Percentiles rank a stretch among this genome's conserved stretches.
Evolutionary conservation across 768 basidiomycete genomes (phyloP).

Genomic region (Fomitopsis pulvina): DNA sequence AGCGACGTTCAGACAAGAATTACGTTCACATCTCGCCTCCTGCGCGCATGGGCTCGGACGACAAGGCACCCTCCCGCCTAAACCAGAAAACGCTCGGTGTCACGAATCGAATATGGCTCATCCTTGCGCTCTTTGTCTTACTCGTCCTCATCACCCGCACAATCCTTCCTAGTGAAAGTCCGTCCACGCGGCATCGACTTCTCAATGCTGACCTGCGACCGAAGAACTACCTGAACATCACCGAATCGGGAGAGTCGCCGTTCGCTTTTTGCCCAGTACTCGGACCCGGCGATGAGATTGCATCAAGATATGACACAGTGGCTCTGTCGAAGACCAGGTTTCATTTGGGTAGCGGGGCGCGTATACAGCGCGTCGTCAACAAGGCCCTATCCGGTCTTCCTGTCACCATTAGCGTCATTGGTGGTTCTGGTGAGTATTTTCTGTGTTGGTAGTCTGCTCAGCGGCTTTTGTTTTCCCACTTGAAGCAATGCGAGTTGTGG

Average conservation of each 20-base stretch:
- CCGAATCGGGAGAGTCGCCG: conserved; percentile 48
- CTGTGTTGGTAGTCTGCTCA: no score
- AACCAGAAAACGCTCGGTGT: conserved; percentile 54
- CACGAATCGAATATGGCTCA: conserved; percentile 63
- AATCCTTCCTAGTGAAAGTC: conserved; percentile 34
- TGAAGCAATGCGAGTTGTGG: no score
- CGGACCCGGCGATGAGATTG: conserved; percentile 77
- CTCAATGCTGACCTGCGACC: conserved; percentile 44
- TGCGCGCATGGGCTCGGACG: conserved; percentile 41
- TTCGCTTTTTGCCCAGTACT: conserved; percentile 91
- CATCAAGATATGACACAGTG: conserved; percentile 69
- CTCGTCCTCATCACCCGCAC: conserved; percentile 53
- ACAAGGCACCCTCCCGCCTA: conserved; percentile 44
- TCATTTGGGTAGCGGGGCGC: conserved; percentile 74
- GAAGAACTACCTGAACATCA: conserved; percentile 78
- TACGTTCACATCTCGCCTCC: conserved; percentile 52
- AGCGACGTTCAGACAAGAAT: conserved; percentile 48
- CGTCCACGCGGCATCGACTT: conserved; percentile 21
- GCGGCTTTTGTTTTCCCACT: no score
- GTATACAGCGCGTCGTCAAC: conserved; percentile 77
- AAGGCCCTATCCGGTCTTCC: conserved; percentile 81
- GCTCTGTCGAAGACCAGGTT: conserved; percentile 67
- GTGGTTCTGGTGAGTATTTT: conserved; percentile 68
- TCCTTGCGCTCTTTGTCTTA: conserved; percentile 45
- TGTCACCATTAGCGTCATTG: conserved; percentile 84